Evolutionary conservation across 2,329 filamentous ascomycete genomes (phyloP).

Genomic region (Penicillium sp.): DNA sequence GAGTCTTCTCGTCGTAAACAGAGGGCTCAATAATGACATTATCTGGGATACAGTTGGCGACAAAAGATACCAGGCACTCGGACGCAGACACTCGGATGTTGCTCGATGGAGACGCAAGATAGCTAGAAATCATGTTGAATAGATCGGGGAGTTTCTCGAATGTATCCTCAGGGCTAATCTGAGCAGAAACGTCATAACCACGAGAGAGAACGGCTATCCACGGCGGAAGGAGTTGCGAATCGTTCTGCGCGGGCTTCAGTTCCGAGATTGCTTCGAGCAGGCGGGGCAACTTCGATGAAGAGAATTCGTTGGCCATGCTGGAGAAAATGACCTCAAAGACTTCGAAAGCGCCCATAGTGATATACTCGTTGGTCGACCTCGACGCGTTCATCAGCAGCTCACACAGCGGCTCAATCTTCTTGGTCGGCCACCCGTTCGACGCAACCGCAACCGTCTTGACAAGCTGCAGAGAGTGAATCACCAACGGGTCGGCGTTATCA

Average conservation of each 20-base stretch:
- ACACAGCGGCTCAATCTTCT: constrained; percentile 90
- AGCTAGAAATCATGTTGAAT: constrained; percentile 78
- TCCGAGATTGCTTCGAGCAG: constrained; percentile 91
- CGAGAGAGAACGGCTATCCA: constrained; percentile 96
- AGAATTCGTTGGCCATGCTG: constrained; percentile 84
- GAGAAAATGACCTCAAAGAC: constrained; percentile 98
- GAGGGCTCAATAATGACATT: constrained; percentile 86
- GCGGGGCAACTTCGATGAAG: constrained; percentile 85
- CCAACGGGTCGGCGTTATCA: constrained; percentile 72
- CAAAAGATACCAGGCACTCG: constrained; percentile 91
- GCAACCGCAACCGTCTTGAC: constrained; percentile 87
- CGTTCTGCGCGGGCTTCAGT: constrained; percentile 86
- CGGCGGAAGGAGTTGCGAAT: constrained; percentile 90
- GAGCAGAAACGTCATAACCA: constrained; percentile 91
- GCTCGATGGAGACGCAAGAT: constrained; percentile 83
- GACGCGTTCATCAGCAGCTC: constrained; percentile 89
- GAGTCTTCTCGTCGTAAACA: constrained; percentile 85
- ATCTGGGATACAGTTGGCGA: constrained; percentile 85
- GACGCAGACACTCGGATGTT: constrained; percentile 95
- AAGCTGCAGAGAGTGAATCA: constrained; percentile 91
- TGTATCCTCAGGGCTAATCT: constrained; percentile 86
- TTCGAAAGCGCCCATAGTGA: constrained; percentile 95
- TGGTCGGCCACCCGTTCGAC: constrained; percentile 93
- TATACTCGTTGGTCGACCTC: constrained; percentile 87
- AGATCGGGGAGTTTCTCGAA: constrained; percentile 88